These are phyloP conservation scores for Alternaria brassicicola DNA, from an alignment of 2,329 filamentous ascomycete species.

Conservation along the genomic window DNA sequence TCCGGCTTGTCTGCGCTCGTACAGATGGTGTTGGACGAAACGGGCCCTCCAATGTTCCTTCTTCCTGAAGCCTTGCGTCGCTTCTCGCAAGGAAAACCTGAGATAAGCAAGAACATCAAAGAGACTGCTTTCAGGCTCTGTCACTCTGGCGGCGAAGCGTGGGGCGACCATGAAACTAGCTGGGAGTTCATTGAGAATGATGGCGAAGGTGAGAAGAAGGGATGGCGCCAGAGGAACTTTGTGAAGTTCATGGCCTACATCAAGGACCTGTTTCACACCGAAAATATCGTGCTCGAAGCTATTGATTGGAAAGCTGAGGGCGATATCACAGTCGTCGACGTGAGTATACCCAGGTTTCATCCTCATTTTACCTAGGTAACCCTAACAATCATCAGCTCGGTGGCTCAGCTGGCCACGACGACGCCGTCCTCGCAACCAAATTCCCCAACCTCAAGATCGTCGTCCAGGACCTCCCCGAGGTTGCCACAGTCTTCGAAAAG, in stretches of 20 bases:
- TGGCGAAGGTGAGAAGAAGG: slow-evolving; percentile 36
- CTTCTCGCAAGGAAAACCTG: slow-evolving; percentile 32
- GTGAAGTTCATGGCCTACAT: slow-evolving; percentile 44
- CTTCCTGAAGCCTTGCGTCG: slow-evolving; percentile 36
- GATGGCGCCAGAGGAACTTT: slow-evolving; percentile 40
- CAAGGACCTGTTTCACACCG: slow-evolving; percentile 41
- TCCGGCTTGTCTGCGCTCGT: slow-evolving; percentile 35
- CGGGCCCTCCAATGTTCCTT: slow-evolving; percentile 36
- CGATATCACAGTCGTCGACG: slow-evolving; percentile 35
- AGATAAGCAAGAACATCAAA: slow-evolving; percentile 29
- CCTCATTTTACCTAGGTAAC: neutral
- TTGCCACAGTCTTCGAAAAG: slow-evolving; percentile 29
- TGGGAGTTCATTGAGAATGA: slow-evolving; percentile 45
- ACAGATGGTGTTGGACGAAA: slow-evolving; percentile 33
- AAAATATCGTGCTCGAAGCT: slow-evolving; percentile 32
- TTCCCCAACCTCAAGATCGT: slow-evolving; percentile 39
- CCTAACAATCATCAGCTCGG: slow-evolving; percentile 25
- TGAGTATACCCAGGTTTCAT: slow-evolving; percentile 17
- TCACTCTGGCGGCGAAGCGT: slow-evolving; percentile 31
- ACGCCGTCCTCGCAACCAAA: slow-evolving; percentile 32
- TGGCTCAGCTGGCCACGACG: slow-evolving; percentile 42
- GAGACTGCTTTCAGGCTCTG: slow-evolving; percentile 40
- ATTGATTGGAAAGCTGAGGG: slow-evolving; percentile 37
- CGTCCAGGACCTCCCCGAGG: slow-evolving; percentile 41
- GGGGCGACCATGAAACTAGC: slow-evolving; percentile 29